A percentile compares a stretch with the other conserved stretches of the same genome.
Evolutionary conservation across 2,329 filamentous ascomycete genomes (phyloP).

Genomic region (Sclerotinia glacialis): DNA sequence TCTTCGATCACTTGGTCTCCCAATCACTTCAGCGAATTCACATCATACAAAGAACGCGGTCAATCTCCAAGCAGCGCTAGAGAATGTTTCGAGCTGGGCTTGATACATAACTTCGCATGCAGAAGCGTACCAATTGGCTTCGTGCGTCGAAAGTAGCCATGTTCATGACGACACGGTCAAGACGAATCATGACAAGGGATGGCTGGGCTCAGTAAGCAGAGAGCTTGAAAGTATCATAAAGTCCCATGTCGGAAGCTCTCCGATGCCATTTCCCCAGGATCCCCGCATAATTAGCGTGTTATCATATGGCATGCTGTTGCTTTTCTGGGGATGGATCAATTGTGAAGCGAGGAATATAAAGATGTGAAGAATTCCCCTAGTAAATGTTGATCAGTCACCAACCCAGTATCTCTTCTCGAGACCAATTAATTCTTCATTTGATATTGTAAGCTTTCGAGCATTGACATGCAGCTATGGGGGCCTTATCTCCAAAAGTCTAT

Average conservation of each 20-base stretch:
- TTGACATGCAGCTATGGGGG: constrained; percentile 28
- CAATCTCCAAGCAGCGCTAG: background rate
- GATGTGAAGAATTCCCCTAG: constrained; percentile 8
- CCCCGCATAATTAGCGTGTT: constrained; percentile 18
- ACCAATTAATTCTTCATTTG: background rate
- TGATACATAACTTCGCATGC: background rate
- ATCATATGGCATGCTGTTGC: background rate
- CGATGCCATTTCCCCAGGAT: constrained; percentile 18
- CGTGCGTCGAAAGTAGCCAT: background rate
- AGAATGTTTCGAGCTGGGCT: no score
- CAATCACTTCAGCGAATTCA: background rate
- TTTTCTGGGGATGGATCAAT: background rate
- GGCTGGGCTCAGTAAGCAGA: background rate
- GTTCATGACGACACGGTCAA: background rate
- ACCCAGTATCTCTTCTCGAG: constrained; percentile 7
- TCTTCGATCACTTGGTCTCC: background rate
- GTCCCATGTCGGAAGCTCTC: background rate
- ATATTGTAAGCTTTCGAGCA: constrained; percentile 16
- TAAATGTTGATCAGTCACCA: background rate
- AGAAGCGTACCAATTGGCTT: constrained; percentile 13
- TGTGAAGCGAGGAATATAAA: constrained; percentile 13
- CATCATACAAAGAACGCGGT: background rate
- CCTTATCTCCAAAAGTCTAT: constrained; percentile 40
- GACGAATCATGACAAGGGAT: constrained; percentile 1
- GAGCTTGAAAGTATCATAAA: background rate